Evolutionary conservation across 2,329 filamentous ascomycete genomes (phyloP).

Genomic region (Cercospora sp.): DNA sequence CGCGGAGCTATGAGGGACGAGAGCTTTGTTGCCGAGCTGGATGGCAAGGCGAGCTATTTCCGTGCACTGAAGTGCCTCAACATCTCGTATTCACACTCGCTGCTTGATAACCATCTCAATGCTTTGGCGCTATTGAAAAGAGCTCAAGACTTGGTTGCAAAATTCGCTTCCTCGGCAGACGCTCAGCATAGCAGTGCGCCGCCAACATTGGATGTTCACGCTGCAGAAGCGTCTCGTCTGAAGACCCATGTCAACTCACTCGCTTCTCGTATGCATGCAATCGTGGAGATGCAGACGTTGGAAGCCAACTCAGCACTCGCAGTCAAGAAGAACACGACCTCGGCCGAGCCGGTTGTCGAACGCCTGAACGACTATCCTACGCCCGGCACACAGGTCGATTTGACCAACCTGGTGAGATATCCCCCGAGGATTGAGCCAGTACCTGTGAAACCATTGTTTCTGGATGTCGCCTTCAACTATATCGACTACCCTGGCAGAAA

Average conservation of each 20-base stretch:
- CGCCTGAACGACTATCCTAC: slow-evolving; percentile 73
- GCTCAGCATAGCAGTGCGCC: slow-evolving; percentile 45
- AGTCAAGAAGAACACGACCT: slow-evolving; percentile 46
- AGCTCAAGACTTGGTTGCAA: slow-evolving; percentile 62
- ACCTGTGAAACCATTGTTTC: slow-evolving; percentile 91
- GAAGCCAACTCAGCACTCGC: slow-evolving; percentile 51
- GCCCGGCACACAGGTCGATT: slow-evolving; percentile 61
- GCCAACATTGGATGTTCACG: slow-evolving; percentile 67
- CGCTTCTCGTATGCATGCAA: slow-evolving; percentile 76
- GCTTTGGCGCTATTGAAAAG: slow-evolving; percentile 82
- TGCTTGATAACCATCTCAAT: slow-evolving; percentile 71
- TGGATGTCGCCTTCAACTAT: slow-evolving; percentile 97
- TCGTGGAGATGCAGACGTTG: slow-evolving; percentile 77
- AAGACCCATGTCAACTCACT: slow-evolving; percentile 65
- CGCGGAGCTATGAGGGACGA: slow-evolving; percentile 86
- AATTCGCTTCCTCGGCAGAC: slow-evolving; percentile 16
- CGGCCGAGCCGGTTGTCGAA: slow-evolving; percentile 67
- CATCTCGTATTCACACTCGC: slow-evolving; percentile 78
- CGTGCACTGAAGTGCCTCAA: slow-evolving; percentile 84
- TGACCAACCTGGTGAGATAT: slow-evolving; percentile 80
- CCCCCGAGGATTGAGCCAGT: slow-evolving; percentile 80
- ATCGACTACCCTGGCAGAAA: slow-evolving; percentile 78
- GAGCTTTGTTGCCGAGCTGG: slow-evolving; percentile 72
- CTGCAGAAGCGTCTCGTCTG: slow-evolving; percentile 60
- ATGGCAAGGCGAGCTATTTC: slow-evolving; percentile 79